Percentiles rank a stretch among this genome's conserved stretches.
Evolutionary conservation across 192 early-diverging fungal genomes (phyloP).

Genomic region (Podila horticola): DNA sequence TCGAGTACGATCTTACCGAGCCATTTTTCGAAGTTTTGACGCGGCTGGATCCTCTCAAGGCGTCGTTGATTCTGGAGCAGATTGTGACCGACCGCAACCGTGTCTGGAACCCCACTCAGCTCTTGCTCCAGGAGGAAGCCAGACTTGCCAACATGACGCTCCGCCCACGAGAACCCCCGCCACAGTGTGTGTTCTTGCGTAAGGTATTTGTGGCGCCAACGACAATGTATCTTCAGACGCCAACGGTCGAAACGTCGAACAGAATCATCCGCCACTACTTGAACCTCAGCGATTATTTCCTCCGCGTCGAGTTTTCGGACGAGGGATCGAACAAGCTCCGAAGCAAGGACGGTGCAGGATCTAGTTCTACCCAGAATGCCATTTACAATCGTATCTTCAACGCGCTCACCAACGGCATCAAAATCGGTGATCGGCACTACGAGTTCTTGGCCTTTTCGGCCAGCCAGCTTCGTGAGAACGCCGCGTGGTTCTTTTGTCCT

Average conservation of each 20-base stretch:
- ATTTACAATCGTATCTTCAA: slow-evolving; percentile 65
- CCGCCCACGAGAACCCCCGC: slow-evolving; percentile 42
- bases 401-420: slow-evolving; percentile 59
- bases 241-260: slow-evolving; percentile 76
- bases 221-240: slow-evolving; percentile 68
- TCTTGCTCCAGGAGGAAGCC: slow-evolving; percentile 26
- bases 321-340: slow-evolving; percentile 61
- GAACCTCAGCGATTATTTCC: slow-evolving; percentile 62
- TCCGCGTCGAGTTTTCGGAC: slow-evolving; percentile 77
- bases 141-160: slow-evolving; percentile 19
- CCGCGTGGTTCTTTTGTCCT: slow-evolving; percentile 79
- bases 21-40: slow-evolving; percentile 42
- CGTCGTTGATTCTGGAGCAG: slow-evolving; percentile 47
- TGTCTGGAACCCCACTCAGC: slow-evolving; percentile 47
- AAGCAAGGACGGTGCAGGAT: slow-evolving; percentile 11
- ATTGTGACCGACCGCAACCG: slow-evolving; percentile 40
- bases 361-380: slow-evolving; percentile 33
- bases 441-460: slow-evolving; percentile 74
- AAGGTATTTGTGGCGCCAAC: slow-evolving; percentile 78
- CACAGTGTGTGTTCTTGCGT: slow-evolving; percentile 59
- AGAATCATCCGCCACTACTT: slow-evolving; percentile 73
- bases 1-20: slow-evolving; percentile 55
- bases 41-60: slow-evolving; percentile 21
- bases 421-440: slow-evolving; percentile 63
- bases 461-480: slow-evolving; percentile 69